A percentile compares a stretch with the other conserved stretches of the same genome.
These are phyloP conservation scores for Penicillium cinerascens DNA, from an alignment of 495 filamentous ascomycete species.

Conservation along the genomic window DNA sequence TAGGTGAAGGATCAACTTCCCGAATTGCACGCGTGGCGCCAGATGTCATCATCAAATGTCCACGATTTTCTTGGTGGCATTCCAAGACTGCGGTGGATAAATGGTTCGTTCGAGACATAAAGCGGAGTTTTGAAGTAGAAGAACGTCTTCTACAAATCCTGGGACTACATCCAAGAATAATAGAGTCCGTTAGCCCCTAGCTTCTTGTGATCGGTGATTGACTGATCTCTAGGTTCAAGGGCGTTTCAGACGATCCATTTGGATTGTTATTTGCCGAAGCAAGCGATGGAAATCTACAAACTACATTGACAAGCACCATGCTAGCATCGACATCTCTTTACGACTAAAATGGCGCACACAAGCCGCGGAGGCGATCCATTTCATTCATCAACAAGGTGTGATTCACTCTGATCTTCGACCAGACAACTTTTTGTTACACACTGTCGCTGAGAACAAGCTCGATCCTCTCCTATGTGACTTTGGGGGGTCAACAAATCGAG, in stretches of 20 bases:
- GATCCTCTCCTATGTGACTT: slow-evolving; percentile 27
- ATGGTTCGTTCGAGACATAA: no score
- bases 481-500: slow-evolving; percentile 23
- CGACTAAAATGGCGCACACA: slow-evolving; percentile 23
- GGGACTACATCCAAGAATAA: no score
- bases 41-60: no score
- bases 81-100: no score
- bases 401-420: slow-evolving; percentile 25
- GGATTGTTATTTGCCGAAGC: slow-evolving; percentile 17
- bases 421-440: slow-evolving; percentile 23
- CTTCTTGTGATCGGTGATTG: no score
- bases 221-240: slow-evolving; percentile 3
- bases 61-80: no score
- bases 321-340: slow-evolving; percentile 9
- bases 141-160: no score
- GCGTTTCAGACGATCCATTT: slow-evolving; percentile 11
- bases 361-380: slow-evolving; percentile 20
- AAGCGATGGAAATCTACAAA: slow-evolving; percentile 18
- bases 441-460: slow-evolving; percentile 7
- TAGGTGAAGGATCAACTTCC: no score
- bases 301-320: slow-evolving; percentile 17
- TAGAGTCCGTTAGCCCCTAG: no score
- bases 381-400: slow-evolving; percentile 18
- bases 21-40: no score
- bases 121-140: no score